Percentiles rank a stretch among this genome's conserved stretches.
These are phyloP conservation scores for Alternaria sp. DNA, from an alignment of 2,329 filamentous ascomycete genomes.

Conservation along the genomic window DNA sequence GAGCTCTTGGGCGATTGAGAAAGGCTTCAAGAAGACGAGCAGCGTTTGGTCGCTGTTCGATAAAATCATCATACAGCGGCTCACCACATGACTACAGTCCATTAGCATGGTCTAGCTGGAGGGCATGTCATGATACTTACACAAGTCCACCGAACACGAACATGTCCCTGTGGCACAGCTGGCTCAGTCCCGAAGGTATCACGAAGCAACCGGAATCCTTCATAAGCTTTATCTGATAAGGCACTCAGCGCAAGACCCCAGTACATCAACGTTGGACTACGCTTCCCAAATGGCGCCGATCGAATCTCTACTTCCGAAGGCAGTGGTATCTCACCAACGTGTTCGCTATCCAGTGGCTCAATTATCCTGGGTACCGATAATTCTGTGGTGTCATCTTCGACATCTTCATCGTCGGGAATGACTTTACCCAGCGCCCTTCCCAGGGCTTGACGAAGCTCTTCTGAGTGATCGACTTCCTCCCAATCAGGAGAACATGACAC, in stretches of 20 bases:
- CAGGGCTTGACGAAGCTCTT: slow-evolving; percentile 32
- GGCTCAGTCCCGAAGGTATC: slow-evolving; percentile 43
- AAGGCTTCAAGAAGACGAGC: slow-evolving; percentile 51
- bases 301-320: slow-evolving; percentile 35
- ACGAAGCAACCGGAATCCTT: slow-evolving; percentile 32
- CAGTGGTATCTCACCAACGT: slow-evolving; percentile 33
- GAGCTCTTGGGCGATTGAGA: slow-evolving; percentile 46
- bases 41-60: slow-evolving; percentile 49
- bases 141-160: slow-evolving; percentile 50
- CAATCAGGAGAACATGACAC: slow-evolving; percentile 23
- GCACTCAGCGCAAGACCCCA: slow-evolving; percentile 35
- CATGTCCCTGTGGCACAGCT: slow-evolving; percentile 38
- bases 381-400: background rate
- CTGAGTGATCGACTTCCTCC: slow-evolving; percentile 29
- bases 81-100: slow-evolving; percentile 41
- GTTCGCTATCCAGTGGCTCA: slow-evolving; percentile 18
- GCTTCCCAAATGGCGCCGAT: slow-evolving; percentile 13
- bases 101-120: slow-evolving; percentile 6
- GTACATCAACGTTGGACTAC: slow-evolving; percentile 27
- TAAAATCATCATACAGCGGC: slow-evolving; percentile 51
- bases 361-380: slow-evolving; percentile 24
- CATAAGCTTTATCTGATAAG: slow-evolving; percentile 28
- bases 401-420: slow-evolving; percentile 1
- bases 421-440: slow-evolving; percentile 21
- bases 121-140: slow-evolving; percentile 23